Base-by-base conservation (phyloP, 2,329 filamentous ascomycete genomes). In the Arthroderma sp. region DNA sequence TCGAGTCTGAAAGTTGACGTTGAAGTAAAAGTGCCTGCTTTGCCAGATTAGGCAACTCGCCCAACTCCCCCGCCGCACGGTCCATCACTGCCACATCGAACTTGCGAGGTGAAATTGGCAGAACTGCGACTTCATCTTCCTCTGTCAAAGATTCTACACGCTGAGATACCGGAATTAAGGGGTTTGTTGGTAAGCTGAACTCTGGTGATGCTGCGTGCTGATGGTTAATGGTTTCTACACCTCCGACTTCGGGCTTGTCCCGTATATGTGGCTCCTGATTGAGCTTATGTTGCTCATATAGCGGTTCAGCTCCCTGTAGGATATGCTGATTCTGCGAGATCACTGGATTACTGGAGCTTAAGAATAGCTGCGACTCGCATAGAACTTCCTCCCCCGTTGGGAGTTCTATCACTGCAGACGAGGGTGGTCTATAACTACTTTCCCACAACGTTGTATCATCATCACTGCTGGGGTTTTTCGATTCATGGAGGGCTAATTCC, bases 1-100 rank as follows among this genome's bases (percentile, higher is more conserved):
- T 35, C n/a, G 25, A 25, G 54, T 31, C 33, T 41, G 38, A 38
- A 37, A 54, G 53, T 37, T 54, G 57, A 44, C 11, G 44, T 51
- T 51, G 44, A 51, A 55, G 59, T 53, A 41, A 31, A 56, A 59
- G 54, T 39, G 59, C 55, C 51, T 59, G 47, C 43, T 25, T 51
- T 43, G 57, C 57, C 9, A 59, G 35, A 43, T 51, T 59, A 53
- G 54, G 54, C 54, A 59, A 41, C 39, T 47, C 53, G 23, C 28
- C 17, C 7, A 11, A 43, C 39, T 21, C 15, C 23, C 55, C 54
- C 35, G 37, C 53, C 38, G n/a, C 55, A 31, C 15, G 25, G 53
- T 41, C 41, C 56, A 55, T 25, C n/a, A 38, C 21, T 53, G 25
- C 54, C 47, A 44, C 38, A 41, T 53, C 54, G 8, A 33, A 6